Evolutionary conservation across 139 green algal genomes (phyloP), one percentile per base, ranked within the genome.

Genomic region (Closterium sp.): DNA sequence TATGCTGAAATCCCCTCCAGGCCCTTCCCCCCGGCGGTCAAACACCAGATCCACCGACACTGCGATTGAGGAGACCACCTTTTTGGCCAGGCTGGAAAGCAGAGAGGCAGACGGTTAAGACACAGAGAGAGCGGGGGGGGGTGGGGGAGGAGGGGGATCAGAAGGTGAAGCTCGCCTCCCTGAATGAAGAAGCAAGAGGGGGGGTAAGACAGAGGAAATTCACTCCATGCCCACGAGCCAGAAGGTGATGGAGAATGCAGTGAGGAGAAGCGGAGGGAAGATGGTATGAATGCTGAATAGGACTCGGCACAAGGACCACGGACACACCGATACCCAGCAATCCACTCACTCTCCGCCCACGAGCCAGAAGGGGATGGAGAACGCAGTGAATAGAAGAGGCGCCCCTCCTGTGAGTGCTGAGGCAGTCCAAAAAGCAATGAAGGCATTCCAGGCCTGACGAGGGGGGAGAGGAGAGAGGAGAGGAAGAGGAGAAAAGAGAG

Each of bases 301-400:
- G n/a, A n/a, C n/a, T n/a, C n/a, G n/a, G n/a, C n/a, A n/a, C n/a
- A n/a, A n/a, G n/a, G n/a, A n/a, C n/a, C n/a, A n/a, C n/a, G n/a
- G n/a, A n/a, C n/a, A n/a, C n/a, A n/a, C n/a, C n/a, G 43, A 10
- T 66, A 66, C 1, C 1, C 1, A 8, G 12, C 2, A 25, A 97
- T 91, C 91, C 96, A 91, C 19, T 84, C 93, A 34, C 97, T 97
- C 34, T 97, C 84, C 93, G 33, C 97, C 97, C 33, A 98, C 97
- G 33, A 96, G 93, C 97, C 97, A 99, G 90, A 99, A 99, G n/a
- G 97, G 97, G 28, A 97, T 87, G 0, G 96, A 98, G 92, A 99
- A 99, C 7, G 97, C 91, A 5, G 96, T 96, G 92, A 98, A 97
- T 28, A 99, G 89, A 23, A 97, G 25, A 9, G 95, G 91, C 0